Conservation (phyloP, 1,284 basidiomycete genomes). For the Vanrija sp. region DNA sequence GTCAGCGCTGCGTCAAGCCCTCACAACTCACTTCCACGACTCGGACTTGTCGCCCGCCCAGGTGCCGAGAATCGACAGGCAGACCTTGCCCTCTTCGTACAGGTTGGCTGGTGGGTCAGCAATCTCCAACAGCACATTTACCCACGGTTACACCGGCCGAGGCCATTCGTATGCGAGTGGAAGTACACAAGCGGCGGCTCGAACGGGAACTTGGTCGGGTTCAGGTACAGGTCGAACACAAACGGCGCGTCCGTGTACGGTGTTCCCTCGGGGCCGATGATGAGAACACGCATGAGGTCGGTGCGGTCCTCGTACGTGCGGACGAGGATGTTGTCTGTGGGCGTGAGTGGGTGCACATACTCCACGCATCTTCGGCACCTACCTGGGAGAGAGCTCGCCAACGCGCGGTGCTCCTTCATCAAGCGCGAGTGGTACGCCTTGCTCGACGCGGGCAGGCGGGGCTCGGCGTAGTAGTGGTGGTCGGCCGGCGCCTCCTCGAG, state of each 20-base stretch:
- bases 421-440: conserved; percentile 70
- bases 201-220: conserved; percentile 74
- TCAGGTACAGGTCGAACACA: conserved; percentile 88
- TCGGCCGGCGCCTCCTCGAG: conserved; percentile 69
- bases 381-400: conserved; percentile 67
- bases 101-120: conserved; percentile 60
- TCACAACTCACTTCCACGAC: conserved; percentile 58
- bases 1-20: conserved; percentile 28
- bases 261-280: conserved; percentile 88
- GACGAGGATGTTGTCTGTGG: conserved; percentile 52
- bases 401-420: conserved; percentile 74
- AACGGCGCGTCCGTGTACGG: conserved; percentile 91
- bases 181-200: conserved; percentile 85
- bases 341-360: conserved; percentile 3
- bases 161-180: conserved; percentile 88
- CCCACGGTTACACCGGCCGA: conserved; percentile 65
- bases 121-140: not conserved
- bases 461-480: conserved; percentile 65
- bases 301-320: conserved; percentile 64
- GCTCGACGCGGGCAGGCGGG: conserved; percentile 57
- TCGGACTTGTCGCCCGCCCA: conserved; percentile 85
- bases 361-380: conserved; percentile 52
- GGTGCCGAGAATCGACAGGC: conserved; percentile 83
- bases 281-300: conserved; percentile 80
- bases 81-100: conserved; percentile 94